These are phyloP conservation scores for Entomortierella lignicola DNA, from an alignment of 192 early-diverging fungal species.

Conservation along the genomic window DNA sequence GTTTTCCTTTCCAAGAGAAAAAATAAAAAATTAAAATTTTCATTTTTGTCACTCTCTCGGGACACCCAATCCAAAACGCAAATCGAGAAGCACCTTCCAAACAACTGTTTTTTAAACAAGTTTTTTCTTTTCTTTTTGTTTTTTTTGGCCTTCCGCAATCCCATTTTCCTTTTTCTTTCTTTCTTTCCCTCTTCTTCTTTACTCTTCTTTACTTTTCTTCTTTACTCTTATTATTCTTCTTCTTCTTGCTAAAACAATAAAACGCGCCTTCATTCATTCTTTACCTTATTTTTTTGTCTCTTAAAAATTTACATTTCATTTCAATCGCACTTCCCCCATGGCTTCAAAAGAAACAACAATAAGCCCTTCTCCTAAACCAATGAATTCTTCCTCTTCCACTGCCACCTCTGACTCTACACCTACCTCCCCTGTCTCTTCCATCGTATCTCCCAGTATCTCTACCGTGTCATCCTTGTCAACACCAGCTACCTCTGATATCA, in stretches of 20 bases:
- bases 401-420: not conserved
- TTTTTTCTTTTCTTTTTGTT: not conserved
- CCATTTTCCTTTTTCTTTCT: not conserved
- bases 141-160: too few relatives aligned
- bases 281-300: slow-evolving; percentile 11
- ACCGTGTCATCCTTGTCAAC: slow-evolving; percentile 20
- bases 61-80: not conserved
- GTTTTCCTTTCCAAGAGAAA: too few relatives aligned
- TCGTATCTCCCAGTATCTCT: slow-evolving; percentile 14
- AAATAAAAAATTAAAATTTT: too few relatives aligned
- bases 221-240: not conserved
- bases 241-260: too few relatives aligned
- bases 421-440: not conserved
- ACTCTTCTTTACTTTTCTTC: not conserved
- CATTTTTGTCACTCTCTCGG: too few relatives aligned
- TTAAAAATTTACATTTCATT: too few relatives aligned
- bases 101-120: not conserved
- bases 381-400: too few relatives aligned
- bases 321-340: too few relatives aligned
- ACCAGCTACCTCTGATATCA: not conserved
- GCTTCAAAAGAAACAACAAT: too few relatives aligned
- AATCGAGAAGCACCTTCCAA: too few relatives aligned
- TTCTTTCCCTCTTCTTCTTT: not conserved
- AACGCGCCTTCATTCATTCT: not conserved
- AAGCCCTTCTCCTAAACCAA: not conserved